Evolutionary conservation across 1,139 yeast genomes (phyloP).

Genomic region (Candida smagusa): DNA sequence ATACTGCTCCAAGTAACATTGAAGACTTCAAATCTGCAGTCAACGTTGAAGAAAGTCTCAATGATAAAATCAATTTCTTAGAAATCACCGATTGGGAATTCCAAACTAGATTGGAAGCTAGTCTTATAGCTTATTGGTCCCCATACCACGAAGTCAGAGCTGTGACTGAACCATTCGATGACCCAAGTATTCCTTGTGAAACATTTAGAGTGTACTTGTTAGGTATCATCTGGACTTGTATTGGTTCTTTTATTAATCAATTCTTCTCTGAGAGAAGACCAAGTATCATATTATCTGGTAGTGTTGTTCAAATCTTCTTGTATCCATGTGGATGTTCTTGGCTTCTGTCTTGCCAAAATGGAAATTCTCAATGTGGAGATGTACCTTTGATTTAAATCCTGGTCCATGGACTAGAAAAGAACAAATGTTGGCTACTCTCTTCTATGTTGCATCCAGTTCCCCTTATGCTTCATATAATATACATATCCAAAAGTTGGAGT

Average conservation of each 20-base stretch:
- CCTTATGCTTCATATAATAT: slow-evolving; percentile 13
- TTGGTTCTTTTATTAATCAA: slow-evolving; percentile 56
- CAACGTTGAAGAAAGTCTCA: too few species aligned
- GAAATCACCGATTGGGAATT: slow-evolving; percentile 15
- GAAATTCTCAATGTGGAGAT: slow-evolving; percentile 12
- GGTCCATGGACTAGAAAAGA: slow-evolving; percentile 23
- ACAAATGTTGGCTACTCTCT: slow-evolving; percentile 17
- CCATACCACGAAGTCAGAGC: slow-evolving; percentile 67
- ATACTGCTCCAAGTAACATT: slow-evolving; percentile 3
- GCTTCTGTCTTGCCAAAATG: slow-evolving; percentile 20
- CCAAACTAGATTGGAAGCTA: slow-evolving; percentile 17
- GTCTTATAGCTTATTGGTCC: slow-evolving; percentile 47
- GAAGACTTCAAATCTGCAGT: too few species aligned
- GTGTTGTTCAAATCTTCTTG: slow-evolving; percentile 54
- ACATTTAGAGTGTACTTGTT: slow-evolving; percentile 54
- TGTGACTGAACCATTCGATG: slow-evolving; percentile 52
- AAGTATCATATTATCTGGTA: slow-evolving; percentile 37
- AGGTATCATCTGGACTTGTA: slow-evolving; percentile 52
- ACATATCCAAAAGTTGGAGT: slow-evolving; percentile 13
- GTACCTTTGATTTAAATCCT: slow-evolving; percentile 19
- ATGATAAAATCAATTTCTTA: too few species aligned
- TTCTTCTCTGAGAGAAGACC: slow-evolving; percentile 58
- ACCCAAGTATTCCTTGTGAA: slow-evolving; percentile 46
- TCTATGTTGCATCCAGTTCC: slow-evolving; percentile 11
- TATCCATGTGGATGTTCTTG: slow-evolving; percentile 52